Evolutionary conservation across 139 green algal genomes (phyloP).

Genomic region (Edaphochlamys debaryana): DNA sequence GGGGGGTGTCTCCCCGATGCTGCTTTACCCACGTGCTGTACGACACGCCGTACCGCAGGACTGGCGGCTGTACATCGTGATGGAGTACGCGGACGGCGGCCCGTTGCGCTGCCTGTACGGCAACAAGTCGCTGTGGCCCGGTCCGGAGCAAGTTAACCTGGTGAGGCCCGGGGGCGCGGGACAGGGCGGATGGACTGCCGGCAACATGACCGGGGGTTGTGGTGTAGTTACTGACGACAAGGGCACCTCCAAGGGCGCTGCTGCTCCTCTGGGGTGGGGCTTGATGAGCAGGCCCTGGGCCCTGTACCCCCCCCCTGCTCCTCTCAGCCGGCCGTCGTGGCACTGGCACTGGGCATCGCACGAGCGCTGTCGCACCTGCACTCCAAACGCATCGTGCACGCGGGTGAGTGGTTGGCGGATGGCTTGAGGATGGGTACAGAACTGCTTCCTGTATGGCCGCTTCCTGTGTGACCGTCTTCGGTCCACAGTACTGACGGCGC

Average conservation of each 20-base stretch:
- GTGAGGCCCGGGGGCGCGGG: neutral
- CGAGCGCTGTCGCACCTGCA: constrained; percentile 64
- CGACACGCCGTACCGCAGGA: constrained; percentile 5
- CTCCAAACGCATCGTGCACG: constrained; percentile 63
- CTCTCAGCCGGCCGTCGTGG: constrained; percentile 8
- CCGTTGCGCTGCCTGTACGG: constrained; percentile 3
- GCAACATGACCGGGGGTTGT: neutral
- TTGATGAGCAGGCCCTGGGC: too few species aligned
- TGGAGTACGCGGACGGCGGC: constrained; percentile 46
- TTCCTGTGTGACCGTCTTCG: too few species aligned
- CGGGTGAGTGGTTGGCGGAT: too few species aligned
- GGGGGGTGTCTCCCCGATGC: neutral
- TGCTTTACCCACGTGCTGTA: neutral
- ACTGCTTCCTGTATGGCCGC: too few species aligned
- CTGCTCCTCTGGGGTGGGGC: too few species aligned
- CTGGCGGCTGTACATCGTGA: constrained; percentile 55
- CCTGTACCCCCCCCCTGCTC: too few species aligned
- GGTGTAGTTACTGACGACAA: too few species aligned
- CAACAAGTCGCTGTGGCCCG: neutral
- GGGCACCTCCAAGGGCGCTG: too few species aligned
- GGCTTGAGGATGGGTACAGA: too few species aligned
- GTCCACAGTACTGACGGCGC: too few species aligned
- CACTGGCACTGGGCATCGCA: constrained; percentile 30
- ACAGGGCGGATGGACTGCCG: too few species aligned
- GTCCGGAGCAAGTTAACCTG: neutral